Base-by-base conservation (phyloP, 306 rosid species). In the Acacia acuminata region DNA sequence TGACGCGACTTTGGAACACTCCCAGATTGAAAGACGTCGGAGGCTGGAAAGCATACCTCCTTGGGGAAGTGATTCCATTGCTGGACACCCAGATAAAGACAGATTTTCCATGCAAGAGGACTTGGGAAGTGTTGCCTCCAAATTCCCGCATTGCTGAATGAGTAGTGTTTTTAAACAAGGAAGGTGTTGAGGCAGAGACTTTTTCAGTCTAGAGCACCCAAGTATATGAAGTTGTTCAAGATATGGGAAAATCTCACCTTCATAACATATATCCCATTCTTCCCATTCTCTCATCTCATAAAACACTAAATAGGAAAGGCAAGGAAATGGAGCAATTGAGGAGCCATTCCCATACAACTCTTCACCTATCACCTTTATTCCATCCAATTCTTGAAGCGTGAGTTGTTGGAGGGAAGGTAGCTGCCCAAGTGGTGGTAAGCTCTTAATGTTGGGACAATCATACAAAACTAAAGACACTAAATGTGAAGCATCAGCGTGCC, bases 81-180 rank as follows among this genome's bases (percentile, higher is more conserved):
- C 38, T 0, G 1, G 38, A 36, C 38, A 36, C 42, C 4, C 0
- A 0, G 0, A 0, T 36, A 67, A 19, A 0, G 0, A 0, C 0
- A 60, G 15, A 1, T 24, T 0, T 22, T 60, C 66, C 66, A 60
- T 24, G 17, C 2, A 3, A 24, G 34, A 60, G 66, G 66, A 22
- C 66, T 24, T 60, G 34, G 66, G 66, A 22, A 60, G 17, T 3
- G 17, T 9, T 0, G 17, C 27, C 16, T 60, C 66, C 32, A 60
- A 10, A 22, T 22, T 60, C 27, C 14, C 8, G 10, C 66, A 60
- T 0, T 0, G 4, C 65, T 0, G 0, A 58, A 58, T 22, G 27
- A 0, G 2, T 4, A 60, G 7, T 24, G 7, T 24, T 60, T 24
- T 60, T 9, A 60, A 11, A 60, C 16, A n/a, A 10, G 66, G 7